Evolutionary conservation across 257 asterid genomes (phyloP).

Genomic region (Osmanthus fragrans): DNA sequence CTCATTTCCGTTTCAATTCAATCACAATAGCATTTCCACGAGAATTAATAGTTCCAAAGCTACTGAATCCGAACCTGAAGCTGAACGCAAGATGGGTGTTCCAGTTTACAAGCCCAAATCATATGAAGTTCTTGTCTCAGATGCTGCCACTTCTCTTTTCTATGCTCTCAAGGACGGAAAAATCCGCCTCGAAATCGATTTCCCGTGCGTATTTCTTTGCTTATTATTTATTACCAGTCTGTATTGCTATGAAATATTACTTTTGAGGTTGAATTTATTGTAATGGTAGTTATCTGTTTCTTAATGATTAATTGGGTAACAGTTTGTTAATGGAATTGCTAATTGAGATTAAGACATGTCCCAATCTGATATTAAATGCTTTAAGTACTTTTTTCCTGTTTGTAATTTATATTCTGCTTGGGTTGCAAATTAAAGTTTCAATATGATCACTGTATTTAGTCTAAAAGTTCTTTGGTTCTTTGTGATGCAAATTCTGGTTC

Average conservation of each 20-base stretch:
- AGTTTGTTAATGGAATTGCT: neutral
- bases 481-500: neutral
- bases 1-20: conserved; percentile 14
- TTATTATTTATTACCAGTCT: neutral
- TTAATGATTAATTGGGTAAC: neutral
- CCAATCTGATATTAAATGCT: neutral
- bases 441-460: neutral
- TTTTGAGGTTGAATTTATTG: neutral
- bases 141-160: conserved; percentile 77
- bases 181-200: conserved; percentile 80
- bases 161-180: conserved; percentile 80
- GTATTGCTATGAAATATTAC: neutral
- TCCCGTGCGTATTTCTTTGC: conserved; percentile 61
- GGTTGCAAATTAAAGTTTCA: neutral
- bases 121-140: conserved; percentile 75
- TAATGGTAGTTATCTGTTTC: neutral
- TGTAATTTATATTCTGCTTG: neutral
- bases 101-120: conserved; percentile 90
- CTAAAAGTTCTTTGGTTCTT: neutral
- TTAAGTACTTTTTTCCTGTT: neutral
- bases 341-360: neutral
- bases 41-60: conserved; percentile 41
- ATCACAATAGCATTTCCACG: conserved; percentile 25
- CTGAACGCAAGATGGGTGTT: conserved; percentile 70
- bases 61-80: conserved; percentile 45